Percentiles rank a stretch among this genome's conserved stretches.
phyloP scores from a whole-genome alignment of 306 rosid genomes.

The Astragalus glycyphyllos region DNA sequence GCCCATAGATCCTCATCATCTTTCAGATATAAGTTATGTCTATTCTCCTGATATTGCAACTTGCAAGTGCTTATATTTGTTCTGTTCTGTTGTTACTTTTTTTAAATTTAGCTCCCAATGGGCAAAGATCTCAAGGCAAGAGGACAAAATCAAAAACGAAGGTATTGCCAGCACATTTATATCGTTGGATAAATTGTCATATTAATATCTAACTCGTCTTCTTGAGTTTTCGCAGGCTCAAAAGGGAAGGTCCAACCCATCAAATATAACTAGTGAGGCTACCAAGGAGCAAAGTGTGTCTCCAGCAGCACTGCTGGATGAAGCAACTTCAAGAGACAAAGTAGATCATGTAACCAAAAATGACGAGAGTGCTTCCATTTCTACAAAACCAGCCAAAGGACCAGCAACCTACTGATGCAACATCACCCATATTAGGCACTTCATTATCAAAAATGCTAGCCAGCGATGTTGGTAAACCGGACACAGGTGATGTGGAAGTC shows the following conservation, averaged over 20 bases:
- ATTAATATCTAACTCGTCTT: conserved; percentile 33
- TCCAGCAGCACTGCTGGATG: conserved; percentile 46
- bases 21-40: conserved; percentile 23
- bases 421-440: conserved; percentile 44
- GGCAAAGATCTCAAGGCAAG: conserved; percentile 85
- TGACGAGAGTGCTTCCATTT: conserved; percentile 48
- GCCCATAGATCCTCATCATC: background rate
- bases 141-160: conserved; percentile 62
- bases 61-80: conserved; percentile 45
- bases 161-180: conserved; percentile 55
- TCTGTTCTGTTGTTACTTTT: conserved; percentile 42
- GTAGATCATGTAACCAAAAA: conserved; percentile 51
- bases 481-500: conserved; percentile 48
- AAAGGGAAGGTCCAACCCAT: conserved; percentile 50
- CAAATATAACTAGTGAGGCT: conserved; percentile 46
- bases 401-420: conserved; percentile 48
- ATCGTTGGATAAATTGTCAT: conserved; percentile 12
- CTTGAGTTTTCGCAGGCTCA: conserved; percentile 57
- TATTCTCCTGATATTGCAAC: conserved; percentile 22
- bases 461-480: conserved; percentile 55
- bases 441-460: conserved; percentile 46
- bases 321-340: conserved; percentile 51
- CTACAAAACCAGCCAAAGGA: conserved; percentile 50
- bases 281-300: conserved; percentile 52
- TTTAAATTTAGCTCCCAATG: conserved; percentile 69